phyloP scores from a whole-genome alignment of 2,329 filamentous ascomycete genomes.

The Diaporthe batatas region DNA sequence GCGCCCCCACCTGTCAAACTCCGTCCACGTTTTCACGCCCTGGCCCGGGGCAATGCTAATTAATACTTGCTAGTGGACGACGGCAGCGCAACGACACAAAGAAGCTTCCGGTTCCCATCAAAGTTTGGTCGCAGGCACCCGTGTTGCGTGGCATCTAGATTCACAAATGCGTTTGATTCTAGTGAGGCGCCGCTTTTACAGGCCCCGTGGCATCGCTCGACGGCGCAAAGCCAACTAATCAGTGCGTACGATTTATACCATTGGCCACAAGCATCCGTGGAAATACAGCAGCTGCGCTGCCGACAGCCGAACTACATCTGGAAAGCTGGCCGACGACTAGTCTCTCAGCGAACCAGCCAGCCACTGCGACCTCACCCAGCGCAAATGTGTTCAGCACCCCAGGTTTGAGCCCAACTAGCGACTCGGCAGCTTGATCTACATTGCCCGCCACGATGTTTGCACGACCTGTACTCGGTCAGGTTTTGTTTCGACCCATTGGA shows the following conservation, averaged over 20 bases:
- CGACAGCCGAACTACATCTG: not conserved
- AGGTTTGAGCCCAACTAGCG: not conserved
- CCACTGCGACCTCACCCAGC: not conserved
- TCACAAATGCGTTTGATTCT: not conserved
- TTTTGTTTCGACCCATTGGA: constrained; percentile 22
- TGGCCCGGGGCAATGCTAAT: not conserved
- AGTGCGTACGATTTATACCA: not conserved
- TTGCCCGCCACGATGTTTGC: not conserved
- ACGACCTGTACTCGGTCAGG: constrained; percentile 3
- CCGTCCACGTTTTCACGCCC: constrained; percentile 17
- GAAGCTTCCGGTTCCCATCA: constrained; percentile 28
- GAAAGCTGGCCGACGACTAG: constrained; percentile 12
- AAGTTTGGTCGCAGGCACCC: not conserved
- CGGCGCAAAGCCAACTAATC: not conserved
- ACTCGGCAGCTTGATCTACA: constrained; percentile 1
- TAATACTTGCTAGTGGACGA: constrained; percentile 6
- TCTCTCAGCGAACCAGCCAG: not conserved
- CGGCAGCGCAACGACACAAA: constrained; percentile 4
- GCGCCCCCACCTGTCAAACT: constrained; percentile 26
- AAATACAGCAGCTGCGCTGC: not conserved
- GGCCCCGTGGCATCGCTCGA: not conserved
- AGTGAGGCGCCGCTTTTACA: not conserved
- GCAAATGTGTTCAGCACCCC: constrained; percentile 1
- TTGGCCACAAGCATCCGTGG: not conserved
- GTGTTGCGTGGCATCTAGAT: constrained; percentile 2